Evolutionary conservation across 1,139 yeast genomes (phyloP).

Genomic region (Candida tetrigidarum): DNA sequence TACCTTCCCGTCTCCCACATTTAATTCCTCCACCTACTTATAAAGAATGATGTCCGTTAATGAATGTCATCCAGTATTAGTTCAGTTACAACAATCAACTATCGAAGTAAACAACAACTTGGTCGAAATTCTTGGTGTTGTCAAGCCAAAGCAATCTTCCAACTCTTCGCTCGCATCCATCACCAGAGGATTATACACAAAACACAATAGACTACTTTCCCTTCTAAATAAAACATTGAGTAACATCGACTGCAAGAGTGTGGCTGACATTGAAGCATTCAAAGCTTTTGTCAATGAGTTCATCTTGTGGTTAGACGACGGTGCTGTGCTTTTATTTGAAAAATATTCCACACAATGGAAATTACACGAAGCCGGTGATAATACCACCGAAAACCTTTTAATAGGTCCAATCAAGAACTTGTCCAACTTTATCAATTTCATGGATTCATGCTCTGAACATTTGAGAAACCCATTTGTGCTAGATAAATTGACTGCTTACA

Average conservation of each 20-base stretch:
- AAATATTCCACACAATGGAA: constrained; percentile 29
- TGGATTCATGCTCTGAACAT: constrained; percentile 24
- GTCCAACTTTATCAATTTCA: constrained; percentile 34
- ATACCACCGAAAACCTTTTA: constrained; percentile 24
- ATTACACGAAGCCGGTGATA: constrained; percentile 10
- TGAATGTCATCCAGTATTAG: constrained; percentile 15
- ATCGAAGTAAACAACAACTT: constrained; percentile 34
- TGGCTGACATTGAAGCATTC: constrained; percentile 30
- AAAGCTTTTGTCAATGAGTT: constrained; percentile 45
- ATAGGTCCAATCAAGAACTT: constrained; percentile 40
- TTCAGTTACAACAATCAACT: constrained; percentile 26
- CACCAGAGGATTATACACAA: constrained; percentile 47
- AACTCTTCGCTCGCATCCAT: constrained; percentile 32
- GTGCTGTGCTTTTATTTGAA: constrained; percentile 34
- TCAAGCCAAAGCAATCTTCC: constrained; percentile 33
- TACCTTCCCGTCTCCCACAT: too few relatives aligned
- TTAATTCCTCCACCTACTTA: constrained; percentile 1
- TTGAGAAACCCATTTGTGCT: constrained; percentile 46
- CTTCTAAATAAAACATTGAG: constrained; percentile 23
- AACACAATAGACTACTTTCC: constrained; percentile 36
- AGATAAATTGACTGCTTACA: constrained; percentile 31
- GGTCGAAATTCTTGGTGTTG: constrained; percentile 39
- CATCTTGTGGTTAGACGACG: constrained; percentile 43
- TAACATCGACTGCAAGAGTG: constrained; percentile 20
- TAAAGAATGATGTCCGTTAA: constrained; percentile 2